Base-by-base conservation (phyloP, 306 rosid genomes). In the Glycine latifolia region DNA sequence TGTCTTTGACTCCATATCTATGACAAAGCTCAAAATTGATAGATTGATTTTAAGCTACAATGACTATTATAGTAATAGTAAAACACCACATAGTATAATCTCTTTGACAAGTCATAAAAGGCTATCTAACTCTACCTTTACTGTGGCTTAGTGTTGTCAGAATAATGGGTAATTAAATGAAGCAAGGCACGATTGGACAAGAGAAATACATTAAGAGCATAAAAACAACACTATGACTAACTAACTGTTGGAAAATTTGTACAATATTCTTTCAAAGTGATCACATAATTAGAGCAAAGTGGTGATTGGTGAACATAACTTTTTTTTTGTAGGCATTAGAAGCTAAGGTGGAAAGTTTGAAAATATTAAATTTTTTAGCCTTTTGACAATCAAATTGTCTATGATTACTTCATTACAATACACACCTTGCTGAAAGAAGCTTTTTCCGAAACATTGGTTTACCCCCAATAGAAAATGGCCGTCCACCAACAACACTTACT, bases 401-500 rank as follows among this genome's bases (percentile, higher is more conserved):
- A 67, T 3, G 43, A 54, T 60, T 83, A 74, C 62, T 75, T 56
- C 44, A 9, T 46, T 67, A 58, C 44, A 83, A 76, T 75, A 67
- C 79, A 43, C 67, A 95, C 99, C 99, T 95, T 75, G 99, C 89
- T 75, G 91, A 86, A 56, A 95, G 84, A 75, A 95, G 93, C 85
- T 74, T 86, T 81, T 68, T 80, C 49, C 90, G 89, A 77, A 82
- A 89, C 73, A 95, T 14, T 41, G 78, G 59, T 71, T 88, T 67
- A 55, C 97, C 99, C 31, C 98, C 98, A 73, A 60, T 20, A 78
- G 98, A 91, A 89, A 95, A 95, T 60, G 99, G 98, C 33, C 97
- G 91, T 60, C 98, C 99, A 62, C 99, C 98, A 78, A 93, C 88
- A 79, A 95, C 81, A 56, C 97, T 95, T 65, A 90, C 83, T 87